These are phyloP conservation scores for Nigrograna mackinnonii DNA, from an alignment of 2,329 filamentous ascomycete genomes.

Conservation along the genomic window DNA sequence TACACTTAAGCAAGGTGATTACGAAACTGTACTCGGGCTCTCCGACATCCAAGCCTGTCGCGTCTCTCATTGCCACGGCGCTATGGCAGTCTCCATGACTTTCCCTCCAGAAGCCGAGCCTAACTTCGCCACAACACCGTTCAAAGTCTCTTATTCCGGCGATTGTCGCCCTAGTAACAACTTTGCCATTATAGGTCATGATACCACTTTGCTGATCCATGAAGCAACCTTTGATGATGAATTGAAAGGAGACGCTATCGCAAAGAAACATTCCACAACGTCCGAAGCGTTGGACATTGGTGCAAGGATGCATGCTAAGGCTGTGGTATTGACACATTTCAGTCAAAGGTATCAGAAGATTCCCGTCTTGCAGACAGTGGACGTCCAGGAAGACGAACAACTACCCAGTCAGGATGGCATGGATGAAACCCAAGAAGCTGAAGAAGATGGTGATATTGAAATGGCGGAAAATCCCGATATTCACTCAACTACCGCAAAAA, in stretches of 20 bases:
- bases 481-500: background rate
- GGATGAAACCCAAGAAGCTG: background rate
- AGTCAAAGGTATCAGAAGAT: slow-evolving; percentile 89
- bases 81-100: slow-evolving; percentile 76
- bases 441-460: background rate
- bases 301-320: slow-evolving; percentile 74
- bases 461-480: slow-evolving; percentile 16
- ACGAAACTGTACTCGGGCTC: slow-evolving; percentile 63
- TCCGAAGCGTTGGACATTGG: slow-evolving; percentile 82
- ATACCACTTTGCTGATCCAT: slow-evolving; percentile 84
- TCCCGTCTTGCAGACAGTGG: slow-evolving; percentile 53
- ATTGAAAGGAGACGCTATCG: slow-evolving; percentile 72
- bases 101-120: slow-evolving; percentile 59
- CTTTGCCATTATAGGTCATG: slow-evolving; percentile 73
- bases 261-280: slow-evolving; percentile 90
- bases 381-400: slow-evolving; percentile 27
- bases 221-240: slow-evolving; percentile 97
- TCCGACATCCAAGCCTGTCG: slow-evolving; percentile 65
- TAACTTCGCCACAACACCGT: slow-evolving; percentile 34
- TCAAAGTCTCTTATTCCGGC: slow-evolving; percentile 91
- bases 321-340: slow-evolving; percentile 90
- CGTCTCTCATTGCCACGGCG: slow-evolving; percentile 79
- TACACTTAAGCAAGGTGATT: slow-evolving; percentile 14
- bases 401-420: background rate
- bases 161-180: slow-evolving; percentile 75